Base-by-base conservation (phyloP, 2,329 filamentous ascomycete species). In the Hypoxylon sp. region DNA sequence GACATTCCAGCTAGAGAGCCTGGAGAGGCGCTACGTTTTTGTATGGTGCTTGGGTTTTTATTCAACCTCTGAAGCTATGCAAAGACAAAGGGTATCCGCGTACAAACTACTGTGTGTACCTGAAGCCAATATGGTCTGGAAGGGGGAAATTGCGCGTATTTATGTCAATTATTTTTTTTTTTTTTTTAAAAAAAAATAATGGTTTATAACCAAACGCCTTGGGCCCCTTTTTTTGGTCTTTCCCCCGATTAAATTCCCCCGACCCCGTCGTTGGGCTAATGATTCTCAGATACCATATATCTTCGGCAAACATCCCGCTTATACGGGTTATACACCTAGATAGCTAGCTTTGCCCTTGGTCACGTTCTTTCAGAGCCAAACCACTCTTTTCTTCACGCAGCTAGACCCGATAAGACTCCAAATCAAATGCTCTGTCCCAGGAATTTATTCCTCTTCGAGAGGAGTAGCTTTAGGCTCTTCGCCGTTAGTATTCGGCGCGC, bases 391-490 rank as follows among this genome's bases (percentile, higher is more conserved):
- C 17, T 51, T 22, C 31, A 48, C 17, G 27, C 54, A 51, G 8
- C 25, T 14, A 22, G n/a, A 46, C 22, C 8, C 27, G 35, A 50
- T 42, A 11, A 51, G 25, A n/a, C 22, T 49, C 22, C 14, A 20
- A 53, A 14, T 25, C 31, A 33, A 53, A 13, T 48, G 11, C 22
- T 31, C 27, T 25, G 11, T 7, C 22, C 48, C 27, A 10, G 51
- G 22, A 8, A 35, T 61, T 73, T 83, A 86, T 61, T 87, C 85
- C 77, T 87, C 85, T 78, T 87, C 85, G 3, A 87, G 78, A 22
- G 77, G 79, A n/a, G 83, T 86, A 14, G 84, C 81, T 77, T 82
- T 82, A 70, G 75, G 75, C 14, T 76, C 73, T 53, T 73, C 73
- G 33, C 72, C 74, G 56, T 77, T 77, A 40, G 73, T 76, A 46